Conservation (phyloP, 2,329 filamentous ascomycete genomes). For the Biscogniauxia sp. region DNA sequence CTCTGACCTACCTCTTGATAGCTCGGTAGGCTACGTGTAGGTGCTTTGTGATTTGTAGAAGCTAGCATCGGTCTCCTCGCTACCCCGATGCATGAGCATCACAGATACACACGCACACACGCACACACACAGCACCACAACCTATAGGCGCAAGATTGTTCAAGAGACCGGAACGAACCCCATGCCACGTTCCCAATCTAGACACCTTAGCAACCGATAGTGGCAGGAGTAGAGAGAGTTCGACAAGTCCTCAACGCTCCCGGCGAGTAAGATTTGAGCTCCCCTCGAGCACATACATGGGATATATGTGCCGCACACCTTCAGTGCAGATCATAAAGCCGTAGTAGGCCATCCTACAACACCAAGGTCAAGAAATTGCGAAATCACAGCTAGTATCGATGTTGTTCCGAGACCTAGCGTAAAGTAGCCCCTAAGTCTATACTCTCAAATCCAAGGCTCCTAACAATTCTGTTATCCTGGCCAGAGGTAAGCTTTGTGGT, state of each 20-base stretch:
- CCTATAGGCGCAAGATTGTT: not conserved
- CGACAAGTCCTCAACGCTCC: not conserved
- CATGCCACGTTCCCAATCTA: not conserved
- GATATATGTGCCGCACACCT: not conserved
- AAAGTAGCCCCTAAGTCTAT: not conserved
- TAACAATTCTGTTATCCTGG: not conserved
- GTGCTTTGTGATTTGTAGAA: not conserved
- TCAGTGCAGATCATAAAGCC: not conserved
- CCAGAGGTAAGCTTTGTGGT: not conserved
- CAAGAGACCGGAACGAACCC: not conserved
- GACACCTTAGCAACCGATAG: not conserved
- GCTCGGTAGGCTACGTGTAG: not conserved
- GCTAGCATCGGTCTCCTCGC: not conserved
- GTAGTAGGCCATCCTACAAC: not conserved
- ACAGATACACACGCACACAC: not conserved
- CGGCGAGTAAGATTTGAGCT: not conserved
- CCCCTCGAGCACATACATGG: not conserved
- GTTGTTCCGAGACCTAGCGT: not conserved
- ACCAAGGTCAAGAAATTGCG: not conserved
- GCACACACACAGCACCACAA: not conserved
- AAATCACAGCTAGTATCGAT: not conserved
- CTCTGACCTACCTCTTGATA: not conserved
- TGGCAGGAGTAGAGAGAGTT: not conserved
- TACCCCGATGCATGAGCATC: not conserved
- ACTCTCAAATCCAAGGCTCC: not conserved